Conservation (phyloP, 2,329 filamentous ascomycete species). For the Akanthomyces uredinophilus region DNA sequence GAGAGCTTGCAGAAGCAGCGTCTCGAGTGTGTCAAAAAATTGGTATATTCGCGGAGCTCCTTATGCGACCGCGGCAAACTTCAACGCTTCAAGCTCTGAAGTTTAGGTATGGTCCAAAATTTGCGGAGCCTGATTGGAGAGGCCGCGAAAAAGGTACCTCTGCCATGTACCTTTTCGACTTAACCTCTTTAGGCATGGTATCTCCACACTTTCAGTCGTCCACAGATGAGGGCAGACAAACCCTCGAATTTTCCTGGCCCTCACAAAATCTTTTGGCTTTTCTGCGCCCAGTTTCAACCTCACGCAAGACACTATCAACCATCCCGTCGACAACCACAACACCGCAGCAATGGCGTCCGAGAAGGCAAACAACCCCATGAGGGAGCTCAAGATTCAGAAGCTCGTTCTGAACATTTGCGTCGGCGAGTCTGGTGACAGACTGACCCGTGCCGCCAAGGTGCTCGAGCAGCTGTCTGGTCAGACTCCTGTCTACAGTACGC, state of each 20-base stretch:
- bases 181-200: slow-evolving; percentile 16
- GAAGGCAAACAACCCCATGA: slow-evolving; percentile 97
- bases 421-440: slow-evolving; percentile 99
- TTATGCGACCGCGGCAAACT: slow-evolving; percentile 35
- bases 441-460: slow-evolving; percentile 99
- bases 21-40: slow-evolving; percentile 39
- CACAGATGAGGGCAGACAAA: slow-evolving; percentile 36
- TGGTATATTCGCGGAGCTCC: slow-evolving; percentile 34
- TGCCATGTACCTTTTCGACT: slow-evolving; percentile 27
- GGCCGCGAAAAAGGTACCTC: slow-evolving; percentile 32
- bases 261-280: slow-evolving; percentile 31
- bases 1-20: slow-evolving; percentile 29
- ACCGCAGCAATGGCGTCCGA: slow-evolving; percentile 55
- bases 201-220: slow-evolving; percentile 21
- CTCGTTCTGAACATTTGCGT: slow-evolving; percentile 99
- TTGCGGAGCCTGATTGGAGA: slow-evolving; percentile 41
- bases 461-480: slow-evolving; percentile 99
- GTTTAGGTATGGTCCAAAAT: slow-evolving; percentile 35
- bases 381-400: slow-evolving; percentile 99
- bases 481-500: slow-evolving; percentile 96
- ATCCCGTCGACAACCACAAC: slow-evolving; percentile 26
- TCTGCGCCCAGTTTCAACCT: slow-evolving; percentile 25
- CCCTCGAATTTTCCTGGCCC: slow-evolving; percentile 33
- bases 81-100: slow-evolving; percentile 38
- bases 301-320: slow-evolving; percentile 30